These are phyloP conservation scores for Solanum pennellii DNA, from an alignment of 257 asterid genomes.

Conservation along the genomic window DNA sequence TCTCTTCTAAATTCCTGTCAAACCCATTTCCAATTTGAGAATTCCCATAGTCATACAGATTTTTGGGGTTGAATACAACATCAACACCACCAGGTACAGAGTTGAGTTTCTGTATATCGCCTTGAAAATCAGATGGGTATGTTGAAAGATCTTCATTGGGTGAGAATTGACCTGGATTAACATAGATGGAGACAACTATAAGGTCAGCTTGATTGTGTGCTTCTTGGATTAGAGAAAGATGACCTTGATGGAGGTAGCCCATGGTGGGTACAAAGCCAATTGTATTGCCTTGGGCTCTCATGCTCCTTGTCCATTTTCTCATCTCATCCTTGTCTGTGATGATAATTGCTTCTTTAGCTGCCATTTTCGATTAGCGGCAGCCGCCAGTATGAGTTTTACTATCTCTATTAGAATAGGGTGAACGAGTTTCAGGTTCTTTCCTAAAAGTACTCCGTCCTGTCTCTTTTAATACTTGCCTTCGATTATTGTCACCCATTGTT, in stretches of 20 bases:
- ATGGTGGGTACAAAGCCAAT: constrained; percentile 86
- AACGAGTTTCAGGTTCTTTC: no score
- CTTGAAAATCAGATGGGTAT: constrained; percentile 81
- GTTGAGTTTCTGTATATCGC: constrained; percentile 56
- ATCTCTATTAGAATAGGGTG: neutral
- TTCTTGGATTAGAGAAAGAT: constrained; percentile 59
- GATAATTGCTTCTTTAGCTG: constrained; percentile 36
- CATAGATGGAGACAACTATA: constrained; percentile 72
- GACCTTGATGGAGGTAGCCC: constrained; percentile 96
- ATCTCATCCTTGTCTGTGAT: constrained; percentile 52
- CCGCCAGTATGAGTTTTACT: neutral
- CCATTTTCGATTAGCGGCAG: constrained; percentile 14
- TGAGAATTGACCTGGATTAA: constrained; percentile 90
- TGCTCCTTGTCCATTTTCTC: constrained; percentile 76
- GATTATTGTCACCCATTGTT: no score
- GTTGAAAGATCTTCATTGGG: constrained; percentile 87
- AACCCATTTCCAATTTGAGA: neutral
- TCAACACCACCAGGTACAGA: constrained; percentile 51
- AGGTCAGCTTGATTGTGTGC: constrained; percentile 41
- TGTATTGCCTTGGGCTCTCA: constrained; percentile 43
- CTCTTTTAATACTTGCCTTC: no score
- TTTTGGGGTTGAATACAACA: constrained; percentile 67
- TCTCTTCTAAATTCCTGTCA: neutral
- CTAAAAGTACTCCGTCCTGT: no score
- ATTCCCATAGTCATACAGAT: constrained; percentile 60